These are phyloP conservation scores for Sclerotinia subarctica DNA, from an alignment of 2,329 filamentous ascomycete genomes.

Conservation along the genomic window DNA sequence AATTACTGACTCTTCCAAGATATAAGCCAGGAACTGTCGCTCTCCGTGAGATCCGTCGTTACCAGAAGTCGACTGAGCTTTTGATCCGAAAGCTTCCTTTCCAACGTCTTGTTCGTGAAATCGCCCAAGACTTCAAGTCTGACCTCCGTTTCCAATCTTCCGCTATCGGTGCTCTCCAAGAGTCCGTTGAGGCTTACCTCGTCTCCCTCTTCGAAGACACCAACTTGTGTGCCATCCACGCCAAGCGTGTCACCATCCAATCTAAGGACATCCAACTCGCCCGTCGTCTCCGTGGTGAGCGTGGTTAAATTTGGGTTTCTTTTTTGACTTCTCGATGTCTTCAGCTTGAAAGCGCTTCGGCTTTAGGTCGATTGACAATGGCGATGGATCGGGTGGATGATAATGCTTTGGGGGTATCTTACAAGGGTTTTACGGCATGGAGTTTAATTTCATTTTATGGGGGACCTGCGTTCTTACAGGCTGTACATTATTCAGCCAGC, in stretches of 20 bases:
- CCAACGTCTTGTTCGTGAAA: slow-evolving; percentile 95
- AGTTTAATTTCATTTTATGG: slow-evolving; percentile 29
- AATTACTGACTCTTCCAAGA: slow-evolving; percentile 50
- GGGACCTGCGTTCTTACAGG: slow-evolving; percentile 22
- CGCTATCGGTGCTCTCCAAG: slow-evolving; percentile 94
- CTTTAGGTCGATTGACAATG: slow-evolving; percentile 17
- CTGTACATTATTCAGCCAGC: slow-evolving; percentile 37
- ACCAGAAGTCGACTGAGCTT: slow-evolving; percentile 96
- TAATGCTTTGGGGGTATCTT: slow-evolving; percentile 34
- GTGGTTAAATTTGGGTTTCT: slow-evolving; percentile 59
- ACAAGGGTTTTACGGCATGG: slow-evolving; percentile 31
- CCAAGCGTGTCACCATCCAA: slow-evolving; percentile 98
- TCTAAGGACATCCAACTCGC: slow-evolving; percentile 84
- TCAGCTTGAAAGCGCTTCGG: slow-evolving; percentile 25
- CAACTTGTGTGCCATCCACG: slow-evolving; percentile 97
- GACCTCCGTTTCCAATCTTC: slow-evolving; percentile 97
- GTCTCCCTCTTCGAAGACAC: slow-evolving; percentile 98
- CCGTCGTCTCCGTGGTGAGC: slow-evolving; percentile 89
- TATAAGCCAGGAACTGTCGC: slow-evolving; percentile 92
- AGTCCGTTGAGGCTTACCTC: slow-evolving; percentile 98
- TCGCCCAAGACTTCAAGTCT: slow-evolving; percentile 92
- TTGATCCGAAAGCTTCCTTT: slow-evolving; percentile 97
- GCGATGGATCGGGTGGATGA: slow-evolving; percentile 26
- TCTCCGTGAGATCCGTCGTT: slow-evolving; percentile 96
- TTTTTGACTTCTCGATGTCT: slow-evolving; percentile 20